A percentile compares a stretch with the other conserved stretches of the same genome.
These are phyloP conservation scores for Ustilago tritici DNA, from an alignment of 1,284 basidiomycete species.

Conservation along the genomic window DNA sequence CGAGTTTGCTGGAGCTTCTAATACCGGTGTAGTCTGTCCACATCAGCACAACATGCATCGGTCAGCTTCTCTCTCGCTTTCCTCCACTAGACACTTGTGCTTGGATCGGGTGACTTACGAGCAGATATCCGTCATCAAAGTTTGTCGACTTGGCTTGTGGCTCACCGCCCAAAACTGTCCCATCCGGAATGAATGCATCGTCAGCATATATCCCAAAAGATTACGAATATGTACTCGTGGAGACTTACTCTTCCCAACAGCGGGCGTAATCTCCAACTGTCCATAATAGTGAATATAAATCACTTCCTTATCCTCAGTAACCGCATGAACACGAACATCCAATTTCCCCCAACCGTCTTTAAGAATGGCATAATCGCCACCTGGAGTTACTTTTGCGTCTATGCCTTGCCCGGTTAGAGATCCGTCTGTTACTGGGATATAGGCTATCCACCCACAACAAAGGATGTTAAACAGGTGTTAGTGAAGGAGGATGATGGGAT, in stretches of 20 bases:
- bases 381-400: constrained; percentile 35
- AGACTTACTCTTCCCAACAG: constrained; percentile 31
- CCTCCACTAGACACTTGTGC: too few relatives aligned
- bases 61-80: background rate
- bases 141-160: constrained; percentile 31
- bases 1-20: constrained; percentile 34
- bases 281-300: constrained; percentile 48
- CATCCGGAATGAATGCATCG: background rate
- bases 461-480: background rate
- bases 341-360: constrained; percentile 47
- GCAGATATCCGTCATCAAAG: constrained; percentile 41
- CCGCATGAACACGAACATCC: constrained; percentile 42
- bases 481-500: too few relatives aligned
- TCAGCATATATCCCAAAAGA: background rate
- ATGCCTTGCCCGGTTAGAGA: constrained; percentile 31
- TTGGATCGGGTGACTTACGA: constrained; percentile 20
- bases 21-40: constrained; percentile 28
- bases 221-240: background rate
- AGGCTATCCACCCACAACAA: constrained; percentile 8
- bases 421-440: constrained; percentile 32
- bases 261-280: constrained; percentile 33
- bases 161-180: constrained; percentile 30
- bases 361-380: constrained; percentile 43
- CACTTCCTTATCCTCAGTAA: constrained; percentile 31
- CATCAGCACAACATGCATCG: background rate